Evolutionary conservation across 352 stramenopile genomes (phyloP), one percentile per base, ranked within the genome.

Genomic region (Bremia lactucae): DNA sequence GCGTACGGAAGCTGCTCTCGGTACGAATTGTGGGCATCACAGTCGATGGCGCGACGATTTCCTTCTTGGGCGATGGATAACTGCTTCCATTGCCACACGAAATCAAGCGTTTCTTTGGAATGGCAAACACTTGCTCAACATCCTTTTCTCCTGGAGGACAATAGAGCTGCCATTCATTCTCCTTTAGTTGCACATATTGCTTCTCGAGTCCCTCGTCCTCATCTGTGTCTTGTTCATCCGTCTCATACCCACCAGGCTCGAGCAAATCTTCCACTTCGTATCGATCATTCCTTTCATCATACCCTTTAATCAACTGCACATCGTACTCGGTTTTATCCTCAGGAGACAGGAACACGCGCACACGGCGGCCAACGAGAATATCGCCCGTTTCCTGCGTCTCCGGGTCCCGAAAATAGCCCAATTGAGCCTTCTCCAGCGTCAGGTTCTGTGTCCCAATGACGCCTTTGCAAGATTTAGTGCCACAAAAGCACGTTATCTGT

Each of bases 401-500:
- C 5, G 80, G 77, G 36, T 92, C 80, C 3, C 72, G 57, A 34
- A 86, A 92, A 37, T 71, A 72, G 0, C 77, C 80, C 0, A 59
- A 45, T 8, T 57, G 45, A 4, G 65, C 55, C 26, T 65, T 65
- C 20, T 75, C 57, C 22, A 68, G 36, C 1, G 31, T 57, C 18
- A 77, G 60, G 8, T 46, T 65, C 31, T 76, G 65, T 0, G 59
- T 65, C 4, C 80, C 80, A 42, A 92, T 92, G 5, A 87, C 65
- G 1, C 80, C 80, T 36, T 87, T 88, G 47, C 80, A 92, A 18
- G 55, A 83, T 1, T 52, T 37, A 7, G 74, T 54, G 2, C 68
- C 76, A 24, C 80, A 92, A 46, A 59, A 79, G 39, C 80, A 91
- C 53, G 67, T 87, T 40, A 92, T 88, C 42, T 82, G 74, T 29